phyloP scores from a whole-genome alignment of 1,139 yeast genomes.

The Pichia sp. region DNA sequence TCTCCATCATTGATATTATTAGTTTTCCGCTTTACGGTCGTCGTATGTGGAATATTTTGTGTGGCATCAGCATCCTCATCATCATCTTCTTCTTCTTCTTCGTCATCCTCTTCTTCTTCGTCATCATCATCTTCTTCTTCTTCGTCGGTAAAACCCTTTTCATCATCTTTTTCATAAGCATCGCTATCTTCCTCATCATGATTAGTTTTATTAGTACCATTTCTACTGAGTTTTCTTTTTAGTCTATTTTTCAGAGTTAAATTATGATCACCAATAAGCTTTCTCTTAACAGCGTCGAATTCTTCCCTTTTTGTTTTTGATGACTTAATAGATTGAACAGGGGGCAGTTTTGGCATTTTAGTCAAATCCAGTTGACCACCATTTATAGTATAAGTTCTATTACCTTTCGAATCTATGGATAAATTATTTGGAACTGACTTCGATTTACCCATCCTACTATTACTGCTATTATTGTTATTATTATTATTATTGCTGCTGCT shows the following conservation, averaged over 20 bases:
- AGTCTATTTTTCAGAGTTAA: too few relatives aligned
- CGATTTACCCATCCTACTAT: constrained; percentile 10
- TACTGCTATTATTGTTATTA: too few relatives aligned
- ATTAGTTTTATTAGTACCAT: not conserved
- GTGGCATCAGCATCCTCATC: constrained; percentile 5
- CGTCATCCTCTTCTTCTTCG: constrained; percentile 8
- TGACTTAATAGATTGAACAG: constrained; percentile 3
- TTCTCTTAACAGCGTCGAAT: constrained; percentile 11
- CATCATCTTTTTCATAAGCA: constrained; percentile 4
- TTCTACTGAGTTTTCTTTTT: too few relatives aligned
- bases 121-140: constrained; percentile 2
- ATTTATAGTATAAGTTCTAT: constrained; percentile 1
- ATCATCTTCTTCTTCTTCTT: constrained; percentile 4
- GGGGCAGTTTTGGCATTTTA: constrained; percentile 10
- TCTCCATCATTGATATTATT: not conserved
- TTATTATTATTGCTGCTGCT: too few relatives aligned
- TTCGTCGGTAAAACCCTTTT: not conserved
- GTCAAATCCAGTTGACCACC: constrained; percentile 11
- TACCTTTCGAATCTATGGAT: not conserved
- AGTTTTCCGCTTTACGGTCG: too few relatives aligned
- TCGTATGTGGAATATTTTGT: too few relatives aligned
- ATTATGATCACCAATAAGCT: constrained; percentile 8
- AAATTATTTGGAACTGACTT: constrained; percentile 12
- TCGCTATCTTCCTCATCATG: constrained; percentile 1
- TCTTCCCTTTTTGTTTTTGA: constrained; percentile 9